phyloP scores from a whole-genome alignment of 1,284 basidiomycete genomes.

The Kalmanozyma brasiliensis region DNA sequence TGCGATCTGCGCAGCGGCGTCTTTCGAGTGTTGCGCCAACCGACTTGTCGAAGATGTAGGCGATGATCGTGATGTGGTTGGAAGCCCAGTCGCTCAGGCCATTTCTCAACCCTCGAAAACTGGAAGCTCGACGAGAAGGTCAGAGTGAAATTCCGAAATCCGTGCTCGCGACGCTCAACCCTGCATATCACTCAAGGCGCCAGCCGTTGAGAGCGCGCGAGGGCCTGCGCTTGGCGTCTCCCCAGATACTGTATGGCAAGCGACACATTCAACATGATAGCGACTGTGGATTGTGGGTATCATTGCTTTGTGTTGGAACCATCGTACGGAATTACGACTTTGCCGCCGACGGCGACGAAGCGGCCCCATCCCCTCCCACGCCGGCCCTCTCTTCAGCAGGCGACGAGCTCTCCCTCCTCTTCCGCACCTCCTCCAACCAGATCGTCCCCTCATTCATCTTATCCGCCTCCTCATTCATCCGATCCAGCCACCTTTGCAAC shows the following conservation, averaged over 20 bases:
- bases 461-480: conserved; percentile 88
- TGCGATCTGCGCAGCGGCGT: too few species aligned
- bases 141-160: conserved; percentile 31
- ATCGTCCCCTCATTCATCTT: conserved; percentile 82
- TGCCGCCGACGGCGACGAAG: background rate
- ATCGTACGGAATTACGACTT: background rate
- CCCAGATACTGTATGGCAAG: background rate
- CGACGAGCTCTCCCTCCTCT: conserved; percentile 27
- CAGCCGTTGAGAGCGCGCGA: too few species aligned
- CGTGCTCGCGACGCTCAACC: conserved; percentile 8
- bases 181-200: conserved; percentile 6
- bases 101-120: too few species aligned
- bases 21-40: too few species aligned
- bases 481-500: conserved; percentile 74
- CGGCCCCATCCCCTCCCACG: background rate
- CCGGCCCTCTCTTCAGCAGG: background rate
- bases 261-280: background rate
- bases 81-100: conserved; percentile 6
- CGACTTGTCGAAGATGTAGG: too few species aligned
- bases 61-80: background rate
- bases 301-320: conserved; percentile 1
- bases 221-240: background rate
- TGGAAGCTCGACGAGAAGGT: conserved; percentile 2
- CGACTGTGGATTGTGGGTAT: conserved; percentile 8
- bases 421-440: conserved; percentile 50